Evolutionary conservation across 345 rosid species (phyloP).

Genomic region (Microcos paniculata): DNA sequence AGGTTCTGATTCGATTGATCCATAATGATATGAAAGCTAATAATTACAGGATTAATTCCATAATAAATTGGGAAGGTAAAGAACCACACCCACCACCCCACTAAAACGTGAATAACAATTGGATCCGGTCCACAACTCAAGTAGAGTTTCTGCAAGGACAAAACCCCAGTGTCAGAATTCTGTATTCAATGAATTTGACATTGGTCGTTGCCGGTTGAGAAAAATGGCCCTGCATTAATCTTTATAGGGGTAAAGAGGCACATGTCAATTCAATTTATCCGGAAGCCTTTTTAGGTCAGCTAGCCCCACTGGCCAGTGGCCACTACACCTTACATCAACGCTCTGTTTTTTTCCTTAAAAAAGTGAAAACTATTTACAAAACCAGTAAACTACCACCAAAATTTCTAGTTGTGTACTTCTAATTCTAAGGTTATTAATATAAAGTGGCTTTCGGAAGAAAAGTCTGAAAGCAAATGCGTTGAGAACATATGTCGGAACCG

Average conservation of each 20-base stretch:
- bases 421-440: no score
- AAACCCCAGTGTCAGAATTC: background rate
- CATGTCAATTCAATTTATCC: background rate
- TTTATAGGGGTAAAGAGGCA: background rate
- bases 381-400: background rate
- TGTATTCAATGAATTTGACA: background rate
- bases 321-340: background rate
- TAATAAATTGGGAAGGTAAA: background rate
- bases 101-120: background rate
- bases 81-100: background rate
- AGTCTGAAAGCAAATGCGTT: background rate
- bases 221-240: background rate
- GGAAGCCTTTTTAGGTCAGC: background rate
- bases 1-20: background rate
- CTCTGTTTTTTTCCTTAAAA: background rate
- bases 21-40: background rate
- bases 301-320: no score
- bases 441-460: no score
- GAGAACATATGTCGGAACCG: background rate
- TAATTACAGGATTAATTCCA: background rate
- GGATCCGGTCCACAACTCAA: background rate
- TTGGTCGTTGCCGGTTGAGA: background rate
- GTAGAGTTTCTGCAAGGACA: background rate
- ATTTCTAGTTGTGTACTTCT: no score
- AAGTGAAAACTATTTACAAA: background rate